A percentile compares a stretch with the other conserved stretches of the same genome.
Evolutionary conservation across 169 alveolate species (phyloP).

Genomic region (Babesia ovata): DNA sequence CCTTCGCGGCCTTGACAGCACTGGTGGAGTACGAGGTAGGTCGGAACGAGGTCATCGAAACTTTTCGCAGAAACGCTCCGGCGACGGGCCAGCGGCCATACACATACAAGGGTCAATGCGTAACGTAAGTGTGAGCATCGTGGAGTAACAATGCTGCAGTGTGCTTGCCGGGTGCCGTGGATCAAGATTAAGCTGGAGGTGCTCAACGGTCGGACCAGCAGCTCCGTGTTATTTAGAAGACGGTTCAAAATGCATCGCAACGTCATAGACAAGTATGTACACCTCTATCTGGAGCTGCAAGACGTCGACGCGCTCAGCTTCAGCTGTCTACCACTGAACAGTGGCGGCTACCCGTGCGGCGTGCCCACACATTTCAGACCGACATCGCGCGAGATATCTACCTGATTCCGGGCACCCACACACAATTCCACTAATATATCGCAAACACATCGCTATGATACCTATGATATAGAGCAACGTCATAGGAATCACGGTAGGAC

Average conservation of each 20-base stretch:
- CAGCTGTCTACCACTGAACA: slow-evolving; percentile 34
- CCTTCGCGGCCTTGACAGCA: slow-evolving; percentile 57
- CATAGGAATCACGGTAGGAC: too few species aligned
- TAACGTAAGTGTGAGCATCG: slow-evolving; percentile 1
- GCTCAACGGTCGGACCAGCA: neutral
- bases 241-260: slow-evolving; percentile 11
- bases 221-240: neutral
- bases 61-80: slow-evolving; percentile 11
- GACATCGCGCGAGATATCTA: neutral
- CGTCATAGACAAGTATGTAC: slow-evolving; percentile 23
- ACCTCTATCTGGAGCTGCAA: neutral
- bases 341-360: slow-evolving; percentile 20
- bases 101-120: slow-evolving; percentile 38
- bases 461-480: too few species aligned
- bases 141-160: slow-evolving; percentile 2
- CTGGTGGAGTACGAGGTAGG: slow-evolving; percentile 31
- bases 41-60: neutral
- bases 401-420: neutral
- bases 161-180: slow-evolving; percentile 9
- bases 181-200: slow-evolving; percentile 17
- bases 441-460: neutral
- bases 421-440: neutral
- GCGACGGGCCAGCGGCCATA: slow-evolving; percentile 27
- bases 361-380: slow-evolving; percentile 36
- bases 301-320: slow-evolving; percentile 11